These are phyloP conservation scores for Pythium biforme DNA, from an alignment of 352 stramenopile species.

Conservation along the genomic window DNA sequence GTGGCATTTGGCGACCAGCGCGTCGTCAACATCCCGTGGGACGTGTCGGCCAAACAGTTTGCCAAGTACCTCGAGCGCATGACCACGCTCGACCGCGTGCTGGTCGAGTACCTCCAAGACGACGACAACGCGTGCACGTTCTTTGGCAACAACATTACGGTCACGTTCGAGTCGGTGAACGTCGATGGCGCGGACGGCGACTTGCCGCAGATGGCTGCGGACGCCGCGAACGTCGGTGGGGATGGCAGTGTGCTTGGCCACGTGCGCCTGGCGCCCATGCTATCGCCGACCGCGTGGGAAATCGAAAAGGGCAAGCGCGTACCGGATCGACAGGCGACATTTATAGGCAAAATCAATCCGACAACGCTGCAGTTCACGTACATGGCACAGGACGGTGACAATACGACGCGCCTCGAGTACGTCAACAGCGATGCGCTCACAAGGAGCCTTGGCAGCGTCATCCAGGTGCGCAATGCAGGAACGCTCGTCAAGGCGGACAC, in stretches of 20 bases:
- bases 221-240: slow-evolving; percentile 44
- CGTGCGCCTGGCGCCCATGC: slow-evolving; percentile 39
- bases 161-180: slow-evolving; percentile 81
- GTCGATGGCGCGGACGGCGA: slow-evolving; percentile 60
- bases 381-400: slow-evolving; percentile 57
- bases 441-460: slow-evolving; percentile 33
- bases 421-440: slow-evolving; percentile 52
- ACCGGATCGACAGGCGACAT: slow-evolving; percentile 40
- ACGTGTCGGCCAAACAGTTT: slow-evolving; percentile 47
- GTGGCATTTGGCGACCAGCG: slow-evolving; percentile 51
- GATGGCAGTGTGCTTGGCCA: slow-evolving; percentile 43
- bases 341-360: slow-evolving; percentile 28
- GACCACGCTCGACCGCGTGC: slow-evolving; percentile 58
- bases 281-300: slow-evolving; percentile 59
- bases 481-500: slow-evolving; percentile 33
- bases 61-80: slow-evolving; percentile 53
- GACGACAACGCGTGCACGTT: slow-evolving; percentile 66
- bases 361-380: slow-evolving; percentile 67
- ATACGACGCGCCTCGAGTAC: slow-evolving; percentile 63
- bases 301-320: slow-evolving; percentile 54
- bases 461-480: slow-evolving; percentile 43
- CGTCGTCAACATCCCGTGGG: slow-evolving; percentile 67
- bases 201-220: slow-evolving; percentile 56
- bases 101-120: slow-evolving; percentile 58
- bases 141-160: slow-evolving; percentile 76